Conservation (phyloP, 2,329 filamentous ascomycete genomes). For the Colletotrichum sansevieriae region DNA sequence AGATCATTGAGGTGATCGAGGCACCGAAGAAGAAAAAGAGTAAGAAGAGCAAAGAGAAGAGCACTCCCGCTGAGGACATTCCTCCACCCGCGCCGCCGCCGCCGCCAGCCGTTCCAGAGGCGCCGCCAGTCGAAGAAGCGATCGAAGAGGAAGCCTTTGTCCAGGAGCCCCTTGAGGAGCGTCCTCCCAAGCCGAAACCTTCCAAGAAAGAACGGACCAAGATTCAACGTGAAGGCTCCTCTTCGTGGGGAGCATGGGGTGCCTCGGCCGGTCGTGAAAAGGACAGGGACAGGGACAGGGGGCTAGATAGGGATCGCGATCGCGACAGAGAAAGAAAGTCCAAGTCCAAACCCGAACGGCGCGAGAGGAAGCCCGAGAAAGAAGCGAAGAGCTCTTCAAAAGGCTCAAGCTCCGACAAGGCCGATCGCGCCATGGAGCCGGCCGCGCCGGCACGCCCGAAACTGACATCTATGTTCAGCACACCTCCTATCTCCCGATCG, state of each 20-base stretch:
- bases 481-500: slow-evolving; percentile 75
- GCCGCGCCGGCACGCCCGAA: slow-evolving; percentile 68
- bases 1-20: slow-evolving; percentile 65
- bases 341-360: slow-evolving; percentile 76
- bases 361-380: slow-evolving; percentile 68
- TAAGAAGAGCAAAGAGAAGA: slow-evolving; percentile 55
- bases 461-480: slow-evolving; percentile 75
- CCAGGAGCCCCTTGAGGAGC: slow-evolving; percentile 42
- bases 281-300: slow-evolving; percentile 68
- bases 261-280: slow-evolving; percentile 59
- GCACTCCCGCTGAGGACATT: slow-evolving; percentile 49
- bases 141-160: not conserved
- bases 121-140: slow-evolving; percentile 47
- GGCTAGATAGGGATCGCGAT: slow-evolving; percentile 44
- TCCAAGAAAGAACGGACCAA: slow-evolving; percentile 82
- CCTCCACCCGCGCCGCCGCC: slow-evolving; percentile 56
- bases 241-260: slow-evolving; percentile 83
- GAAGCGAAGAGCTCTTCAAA: slow-evolving; percentile 73
- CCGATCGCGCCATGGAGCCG: slow-evolving; percentile 64
- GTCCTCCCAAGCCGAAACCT: slow-evolving; percentile 68
- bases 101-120: slow-evolving; percentile 62
- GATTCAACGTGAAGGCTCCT: slow-evolving; percentile 76
- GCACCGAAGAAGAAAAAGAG: slow-evolving; percentile 62
- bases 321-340: slow-evolving; percentile 51
- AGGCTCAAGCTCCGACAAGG: slow-evolving; percentile 81